These are phyloP conservation scores for Arthrobotrys musiformis DNA, from an alignment of 2,329 filamentous ascomycete genomes.

Conservation along the genomic window DNA sequence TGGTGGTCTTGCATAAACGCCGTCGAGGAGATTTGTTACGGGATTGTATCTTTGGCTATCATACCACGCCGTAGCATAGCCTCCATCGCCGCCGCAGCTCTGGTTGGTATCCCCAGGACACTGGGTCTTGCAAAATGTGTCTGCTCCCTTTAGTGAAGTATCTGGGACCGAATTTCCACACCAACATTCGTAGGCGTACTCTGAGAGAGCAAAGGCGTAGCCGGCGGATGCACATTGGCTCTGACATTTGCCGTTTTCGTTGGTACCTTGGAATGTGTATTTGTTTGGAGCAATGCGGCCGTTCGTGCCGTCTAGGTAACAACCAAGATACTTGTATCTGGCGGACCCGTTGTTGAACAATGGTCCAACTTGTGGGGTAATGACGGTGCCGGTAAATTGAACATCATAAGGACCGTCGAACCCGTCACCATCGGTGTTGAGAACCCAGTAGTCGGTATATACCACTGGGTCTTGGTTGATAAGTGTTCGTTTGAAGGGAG, in stretches of 20 bases:
- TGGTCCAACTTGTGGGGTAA: slow-evolving; percentile 62
- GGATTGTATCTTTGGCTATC: slow-evolving; percentile 43
- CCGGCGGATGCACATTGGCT: slow-evolving; percentile 59
- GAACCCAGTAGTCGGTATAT: slow-evolving; percentile 62
- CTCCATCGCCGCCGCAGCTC: slow-evolving; percentile 61
- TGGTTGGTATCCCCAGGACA: slow-evolving; percentile 60
- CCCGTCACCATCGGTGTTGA: slow-evolving; percentile 64
- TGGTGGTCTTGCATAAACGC: slow-evolving; percentile 38
- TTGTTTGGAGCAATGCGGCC: slow-evolving; percentile 61
- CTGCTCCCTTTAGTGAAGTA: slow-evolving; percentile 26
- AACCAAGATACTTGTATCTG: slow-evolving; percentile 63
- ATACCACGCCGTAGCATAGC: slow-evolving; percentile 59
- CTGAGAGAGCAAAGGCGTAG: slow-evolving; percentile 61
- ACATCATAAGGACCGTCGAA: slow-evolving; percentile 64
- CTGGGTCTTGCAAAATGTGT: slow-evolving; percentile 56
- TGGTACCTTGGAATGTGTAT: slow-evolving; percentile 60
- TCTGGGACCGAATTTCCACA: slow-evolving; percentile 60
- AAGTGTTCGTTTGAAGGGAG: slow-evolving; percentile 47
- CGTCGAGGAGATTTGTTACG: slow-evolving; percentile 46
- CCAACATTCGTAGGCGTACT: slow-evolving; percentile 54
- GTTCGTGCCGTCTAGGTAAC: slow-evolving; percentile 62
- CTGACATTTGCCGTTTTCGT: slow-evolving; percentile 62
- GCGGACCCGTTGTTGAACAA: slow-evolving; percentile 59
- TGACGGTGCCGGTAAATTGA: slow-evolving; percentile 61
- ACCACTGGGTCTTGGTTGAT: slow-evolving; percentile 56